A percentile compares a stretch with the other conserved stretches of the same genome.
phyloP scores from a whole-genome alignment of 202 grass and related monocot species.

The Panicum virgatum region DNA sequence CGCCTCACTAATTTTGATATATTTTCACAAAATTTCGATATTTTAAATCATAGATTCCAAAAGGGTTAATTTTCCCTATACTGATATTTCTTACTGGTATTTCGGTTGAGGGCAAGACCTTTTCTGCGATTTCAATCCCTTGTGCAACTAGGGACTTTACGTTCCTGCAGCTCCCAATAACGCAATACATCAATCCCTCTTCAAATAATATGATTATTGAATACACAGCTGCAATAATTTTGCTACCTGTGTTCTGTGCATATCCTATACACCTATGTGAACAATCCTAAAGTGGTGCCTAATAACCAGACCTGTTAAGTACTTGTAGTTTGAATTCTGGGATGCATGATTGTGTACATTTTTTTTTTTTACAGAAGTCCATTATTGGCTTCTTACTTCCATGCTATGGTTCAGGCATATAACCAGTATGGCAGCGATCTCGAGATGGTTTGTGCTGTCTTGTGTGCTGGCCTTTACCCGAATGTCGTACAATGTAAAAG shows the following conservation, averaged over 20 bases:
- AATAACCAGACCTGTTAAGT: background rate
- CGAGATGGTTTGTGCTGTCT: slow-evolving; percentile 87
- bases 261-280: background rate
- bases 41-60: background rate
- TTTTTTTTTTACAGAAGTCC: background rate
- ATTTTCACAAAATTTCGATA: background rate
- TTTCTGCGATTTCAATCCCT: background rate
- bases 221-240: background rate
- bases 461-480: slow-evolving; percentile 93
- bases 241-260: background rate
- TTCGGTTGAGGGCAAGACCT: background rate
- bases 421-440: slow-evolving; percentile 76
- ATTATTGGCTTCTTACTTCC: slow-evolving; percentile 6
- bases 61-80: background rate
- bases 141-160: background rate
- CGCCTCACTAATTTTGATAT: background rate
- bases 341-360: background rate
- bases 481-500: slow-evolving; percentile 96
- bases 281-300: background rate
- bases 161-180: background rate
- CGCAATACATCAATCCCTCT: background rate
- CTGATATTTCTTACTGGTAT: background rate
- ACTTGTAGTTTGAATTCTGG: background rate
- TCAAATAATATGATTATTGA: background rate
- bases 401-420: slow-evolving; percentile 63